phyloP scores from a whole-genome alignment of 2,329 filamentous ascomycete genomes.

The Aureobasidium namibiae region DNA sequence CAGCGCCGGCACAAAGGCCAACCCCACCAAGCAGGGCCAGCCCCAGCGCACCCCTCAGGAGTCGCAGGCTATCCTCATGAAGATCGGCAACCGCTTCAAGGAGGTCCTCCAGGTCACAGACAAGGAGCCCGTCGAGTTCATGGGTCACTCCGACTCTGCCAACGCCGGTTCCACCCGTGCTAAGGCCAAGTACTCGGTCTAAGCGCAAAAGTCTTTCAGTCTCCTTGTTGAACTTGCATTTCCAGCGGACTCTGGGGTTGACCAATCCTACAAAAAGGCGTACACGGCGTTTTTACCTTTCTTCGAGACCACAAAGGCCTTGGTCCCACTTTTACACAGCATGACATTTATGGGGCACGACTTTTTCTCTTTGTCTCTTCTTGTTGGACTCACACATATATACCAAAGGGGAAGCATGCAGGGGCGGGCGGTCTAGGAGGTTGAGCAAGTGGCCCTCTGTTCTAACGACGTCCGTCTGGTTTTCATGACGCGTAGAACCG shows the following conservation, averaged over 20 bases:
- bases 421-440: slow-evolving; percentile 18
- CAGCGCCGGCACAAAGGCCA: slow-evolving; percentile 71
- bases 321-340: neutral
- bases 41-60: slow-evolving; percentile 69
- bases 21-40: slow-evolving; percentile 40
- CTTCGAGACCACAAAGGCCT: neutral
- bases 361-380: neutral
- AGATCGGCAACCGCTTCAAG: slow-evolving; percentile 89
- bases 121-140: slow-evolving; percentile 81
- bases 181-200: slow-evolving; percentile 87
- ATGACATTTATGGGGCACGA: slow-evolving; percentile 7
- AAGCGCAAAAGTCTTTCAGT: slow-evolving; percentile 24
- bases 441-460: slow-evolving; percentile 28
- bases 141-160: slow-evolving; percentile 89
- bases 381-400: neutral
- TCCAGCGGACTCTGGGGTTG: neutral
- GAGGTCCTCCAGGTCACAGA: slow-evolving; percentile 73
- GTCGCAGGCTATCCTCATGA: slow-evolving; percentile 73
- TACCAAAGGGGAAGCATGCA: neutral
- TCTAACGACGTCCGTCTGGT: slow-evolving; percentile 8
- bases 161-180: slow-evolving; percentile 89
- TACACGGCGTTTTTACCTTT: slow-evolving; percentile 4
- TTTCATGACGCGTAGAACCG: slow-evolving; percentile 4
- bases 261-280: neutral
- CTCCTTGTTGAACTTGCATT: slow-evolving; percentile 4